Percentiles rank a stretch among this genome's conserved stretches.
These are phyloP conservation scores for Ceratobasidium sp. DNA, from an alignment of 1,284 basidiomycete species.

Conservation along the genomic window DNA sequence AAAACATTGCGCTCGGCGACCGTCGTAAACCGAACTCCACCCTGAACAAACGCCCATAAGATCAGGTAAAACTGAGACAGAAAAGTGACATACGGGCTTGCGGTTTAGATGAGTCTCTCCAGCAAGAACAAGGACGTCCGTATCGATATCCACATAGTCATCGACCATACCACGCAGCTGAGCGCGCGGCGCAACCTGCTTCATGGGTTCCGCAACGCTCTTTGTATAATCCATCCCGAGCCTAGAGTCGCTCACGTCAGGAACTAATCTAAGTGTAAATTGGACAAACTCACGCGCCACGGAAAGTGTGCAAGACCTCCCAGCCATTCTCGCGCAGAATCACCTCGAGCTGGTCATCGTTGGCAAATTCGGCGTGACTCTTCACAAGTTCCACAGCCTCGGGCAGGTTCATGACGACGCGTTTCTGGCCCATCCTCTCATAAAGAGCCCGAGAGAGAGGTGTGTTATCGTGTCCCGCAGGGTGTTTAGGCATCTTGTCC, in stretches of 20 bases:
- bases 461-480: conserved; percentile 52
- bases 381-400: conserved; percentile 52
- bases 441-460: conserved; percentile 45
- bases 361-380: conserved; percentile 49
- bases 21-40: conserved; percentile 60
- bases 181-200: conserved; percentile 57
- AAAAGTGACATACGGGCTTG: conserved; percentile 58
- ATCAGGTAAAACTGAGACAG: background rate
- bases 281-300: conserved; percentile 56
- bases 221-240: conserved; percentile 60
- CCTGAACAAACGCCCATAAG: conserved; percentile 52
- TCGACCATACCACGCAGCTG: conserved; percentile 59
- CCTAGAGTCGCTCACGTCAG: conserved; percentile 52
- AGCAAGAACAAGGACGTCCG: conserved; percentile 59
- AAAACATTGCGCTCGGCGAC: conserved; percentile 55
- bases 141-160: conserved; percentile 57
- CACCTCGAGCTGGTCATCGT: conserved; percentile 54
- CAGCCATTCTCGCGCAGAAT: conserved; percentile 58
- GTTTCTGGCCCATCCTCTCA: conserved; percentile 48
- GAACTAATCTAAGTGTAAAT: background rate
- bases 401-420: conserved; percentile 54
- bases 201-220: conserved; percentile 58
- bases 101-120: conserved; percentile 61
- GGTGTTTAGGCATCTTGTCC: conserved; percentile 53
- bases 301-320: conserved; percentile 58